These are phyloP conservation scores for Citrus medica DNA, from an alignment of 345 rosid genomes.

Conservation along the genomic window DNA sequence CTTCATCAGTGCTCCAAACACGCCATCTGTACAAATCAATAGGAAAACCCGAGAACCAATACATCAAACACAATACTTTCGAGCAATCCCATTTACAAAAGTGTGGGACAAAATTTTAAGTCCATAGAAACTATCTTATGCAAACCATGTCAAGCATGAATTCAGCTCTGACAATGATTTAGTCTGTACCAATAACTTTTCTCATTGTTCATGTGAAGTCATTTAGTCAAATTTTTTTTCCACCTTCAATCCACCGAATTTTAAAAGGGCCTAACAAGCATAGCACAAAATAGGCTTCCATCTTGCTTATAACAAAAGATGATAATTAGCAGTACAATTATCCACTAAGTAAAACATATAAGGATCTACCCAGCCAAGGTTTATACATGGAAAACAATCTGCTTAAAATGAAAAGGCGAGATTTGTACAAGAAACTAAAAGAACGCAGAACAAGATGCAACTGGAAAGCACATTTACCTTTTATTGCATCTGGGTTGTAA, in stretches of 20 bases:
- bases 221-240: background rate
- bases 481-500: constrained; percentile 51
- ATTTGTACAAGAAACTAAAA: background rate
- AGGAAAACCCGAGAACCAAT: background rate
- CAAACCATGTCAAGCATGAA: background rate
- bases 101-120: background rate
- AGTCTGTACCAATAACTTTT: background rate
- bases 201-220: background rate
- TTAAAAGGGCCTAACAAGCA: background rate
- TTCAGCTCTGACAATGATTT: background rate
- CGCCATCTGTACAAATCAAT: constrained; percentile 46
- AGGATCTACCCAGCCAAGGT: background rate
- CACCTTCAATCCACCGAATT: background rate
- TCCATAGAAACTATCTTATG: background rate
- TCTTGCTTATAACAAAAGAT: background rate
- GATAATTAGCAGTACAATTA: background rate
- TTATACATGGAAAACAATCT: background rate
- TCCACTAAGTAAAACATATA: background rate
- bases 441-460: background rate
- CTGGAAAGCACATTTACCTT: constrained; percentile 36
- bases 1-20: constrained; percentile 93
- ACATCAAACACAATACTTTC: background rate
- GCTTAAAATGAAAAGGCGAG: background rate
- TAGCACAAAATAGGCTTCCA: background rate
- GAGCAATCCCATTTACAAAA: background rate